phyloP scores from a whole-genome alignment of 1,284 basidiomycete species.

The Cystobasidium pallidum region DNA sequence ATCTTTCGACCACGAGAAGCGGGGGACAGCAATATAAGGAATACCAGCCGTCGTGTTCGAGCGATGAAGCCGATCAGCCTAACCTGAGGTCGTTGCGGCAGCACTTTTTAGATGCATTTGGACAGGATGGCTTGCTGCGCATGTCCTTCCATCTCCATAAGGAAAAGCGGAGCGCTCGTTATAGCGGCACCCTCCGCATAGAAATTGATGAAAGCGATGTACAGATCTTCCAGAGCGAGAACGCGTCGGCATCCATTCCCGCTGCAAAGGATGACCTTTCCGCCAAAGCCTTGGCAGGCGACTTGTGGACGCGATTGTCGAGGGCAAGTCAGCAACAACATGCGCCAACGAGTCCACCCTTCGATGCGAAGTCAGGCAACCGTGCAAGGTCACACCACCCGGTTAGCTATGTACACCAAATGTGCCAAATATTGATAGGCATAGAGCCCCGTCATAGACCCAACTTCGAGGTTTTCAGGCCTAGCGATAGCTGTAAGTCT shows the following conservation, averaged over 20 bases:
- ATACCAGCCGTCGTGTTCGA: background rate
- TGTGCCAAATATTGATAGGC: conserved; percentile 31
- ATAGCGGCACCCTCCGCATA: background rate
- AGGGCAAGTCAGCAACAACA: too few species aligned
- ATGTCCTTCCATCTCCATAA: background rate
- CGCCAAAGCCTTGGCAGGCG: background rate
- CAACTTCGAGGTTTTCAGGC: conserved; percentile 5
- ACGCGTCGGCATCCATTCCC: background rate
- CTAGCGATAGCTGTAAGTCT: background rate
- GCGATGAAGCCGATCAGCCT: background rate
- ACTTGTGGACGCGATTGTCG: background rate
- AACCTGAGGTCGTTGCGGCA: background rate
- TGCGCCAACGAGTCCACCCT: background rate
- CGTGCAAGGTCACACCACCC: conserved; percentile 6
- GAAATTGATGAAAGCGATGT: background rate
- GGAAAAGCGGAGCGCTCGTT: background rate
- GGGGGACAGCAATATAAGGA: background rate
- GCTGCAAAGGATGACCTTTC: background rate
- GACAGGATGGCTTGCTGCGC: background rate
- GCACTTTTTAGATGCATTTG: background rate
- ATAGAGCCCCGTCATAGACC: conserved; percentile 7
- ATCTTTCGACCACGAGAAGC: background rate
- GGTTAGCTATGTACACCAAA: conserved; percentile 41
- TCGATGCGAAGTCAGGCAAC: background rate
- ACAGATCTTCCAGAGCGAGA: background rate